Conservation (phyloP, 352 stramenopile species). For the Hyaloperonospora brassicae region DNA sequence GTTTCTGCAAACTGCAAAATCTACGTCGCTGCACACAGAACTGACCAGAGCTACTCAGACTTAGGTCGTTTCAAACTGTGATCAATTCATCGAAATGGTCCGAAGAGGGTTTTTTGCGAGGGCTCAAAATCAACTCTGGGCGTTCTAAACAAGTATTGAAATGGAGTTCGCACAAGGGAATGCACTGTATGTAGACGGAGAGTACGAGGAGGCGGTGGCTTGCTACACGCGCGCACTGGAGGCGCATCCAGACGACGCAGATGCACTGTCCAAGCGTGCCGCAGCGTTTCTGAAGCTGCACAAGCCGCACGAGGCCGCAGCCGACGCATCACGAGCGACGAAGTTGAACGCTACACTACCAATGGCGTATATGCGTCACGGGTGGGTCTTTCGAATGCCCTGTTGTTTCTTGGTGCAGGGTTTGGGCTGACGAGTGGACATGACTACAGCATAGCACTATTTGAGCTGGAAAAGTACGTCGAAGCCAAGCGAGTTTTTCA, state of each 20-base stretch:
- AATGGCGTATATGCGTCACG: conserved; percentile 65
- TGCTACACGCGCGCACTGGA: conserved; percentile 48
- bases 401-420: background rate
- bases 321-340: conserved; percentile 43
- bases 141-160: conserved; percentile 2
- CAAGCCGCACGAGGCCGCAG: conserved; percentile 43
- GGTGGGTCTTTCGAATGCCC: conserved; percentile 28
- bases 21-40: too few species aligned
- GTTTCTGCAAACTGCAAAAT: too few species aligned
- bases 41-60: too few species aligned
- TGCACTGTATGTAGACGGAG: conserved; percentile 78
- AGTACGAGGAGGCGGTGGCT: conserved; percentile 50
- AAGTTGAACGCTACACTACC: conserved; percentile 40
- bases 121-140: background rate
- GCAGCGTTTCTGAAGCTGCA: conserved; percentile 63
- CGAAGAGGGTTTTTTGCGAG: too few species aligned
- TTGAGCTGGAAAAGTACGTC: conserved; percentile 70
- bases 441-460: conserved; percentile 53
- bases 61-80: too few species aligned
- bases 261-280: conserved; percentile 59
- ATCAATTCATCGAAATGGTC: too few species aligned
- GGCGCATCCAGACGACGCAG: conserved; percentile 31
- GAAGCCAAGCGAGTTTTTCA: conserved; percentile 59
- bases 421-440: background rate
- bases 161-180: conserved; percentile 79